A percentile compares a stretch with the other conserved stretches of the same genome.
Conservation (phyloP, 345 rosid genomes). For the Carallia pectinifolia region DNA sequence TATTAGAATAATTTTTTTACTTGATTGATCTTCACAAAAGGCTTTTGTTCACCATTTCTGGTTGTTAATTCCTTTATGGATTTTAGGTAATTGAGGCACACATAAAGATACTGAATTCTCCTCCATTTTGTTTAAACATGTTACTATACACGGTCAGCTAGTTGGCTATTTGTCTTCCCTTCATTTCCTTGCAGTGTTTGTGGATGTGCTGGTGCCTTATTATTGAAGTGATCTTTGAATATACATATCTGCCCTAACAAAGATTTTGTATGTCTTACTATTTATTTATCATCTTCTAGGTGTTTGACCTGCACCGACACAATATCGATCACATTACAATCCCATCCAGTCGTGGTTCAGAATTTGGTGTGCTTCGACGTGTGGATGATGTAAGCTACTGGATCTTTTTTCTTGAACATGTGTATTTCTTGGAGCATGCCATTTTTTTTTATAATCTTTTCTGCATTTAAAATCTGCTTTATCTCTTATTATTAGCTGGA, state of each 20-base stretch:
- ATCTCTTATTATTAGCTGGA: neutral
- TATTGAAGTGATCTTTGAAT: too few species aligned
- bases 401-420: neutral
- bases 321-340: constrained; percentile 88
- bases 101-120: too few species aligned
- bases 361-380: constrained; percentile 84
- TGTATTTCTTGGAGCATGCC: neutral
- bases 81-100: too few species aligned
- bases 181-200: too few species aligned
- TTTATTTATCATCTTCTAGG: constrained; percentile 39
- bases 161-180: too few species aligned
- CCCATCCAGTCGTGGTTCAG: constrained; percentile 73
- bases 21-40: too few species aligned
- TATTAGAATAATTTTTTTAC: too few species aligned
- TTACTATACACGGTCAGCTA: too few species aligned
- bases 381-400: constrained; percentile 73
- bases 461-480: neutral
- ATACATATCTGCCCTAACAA: neutral
- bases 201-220: too few species aligned
- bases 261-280: neutral
- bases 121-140: too few species aligned
- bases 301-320: constrained; percentile 92
- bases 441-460: neutral
- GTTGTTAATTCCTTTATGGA: too few species aligned
- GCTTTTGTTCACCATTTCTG: too few species aligned